These are phyloP conservation scores for Vitis hybrid DNA, from an alignment of 177 flowering plant genomes.

Conservation along the genomic window DNA sequence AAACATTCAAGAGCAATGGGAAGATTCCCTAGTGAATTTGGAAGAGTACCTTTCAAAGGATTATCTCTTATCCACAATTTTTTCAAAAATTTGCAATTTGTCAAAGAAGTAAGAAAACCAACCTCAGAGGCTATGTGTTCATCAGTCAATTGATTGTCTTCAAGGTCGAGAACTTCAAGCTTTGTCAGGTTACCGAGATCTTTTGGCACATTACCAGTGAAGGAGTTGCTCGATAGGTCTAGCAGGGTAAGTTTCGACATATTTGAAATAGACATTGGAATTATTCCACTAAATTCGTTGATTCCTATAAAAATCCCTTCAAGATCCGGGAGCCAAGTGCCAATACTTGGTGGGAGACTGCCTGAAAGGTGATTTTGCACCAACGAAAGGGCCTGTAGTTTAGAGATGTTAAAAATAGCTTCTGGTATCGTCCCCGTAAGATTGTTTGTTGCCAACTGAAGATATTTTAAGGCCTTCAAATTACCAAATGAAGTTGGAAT, in stretches of 20 bases:
- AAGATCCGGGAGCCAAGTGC: constrained; percentile 4
- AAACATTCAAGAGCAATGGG: constrained; percentile 11
- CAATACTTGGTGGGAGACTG: neutral
- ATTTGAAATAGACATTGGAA: constrained; percentile 7
- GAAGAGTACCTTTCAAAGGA: neutral
- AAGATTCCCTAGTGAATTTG: constrained; percentile 13
- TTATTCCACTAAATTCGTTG: neutral
- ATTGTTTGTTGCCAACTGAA: no score
- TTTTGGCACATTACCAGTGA: neutral
- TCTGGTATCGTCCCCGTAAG: no score
- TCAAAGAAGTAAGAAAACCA: constrained; percentile 7
- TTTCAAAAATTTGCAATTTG: neutral
- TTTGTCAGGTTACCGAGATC: neutral
- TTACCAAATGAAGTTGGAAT: no score
- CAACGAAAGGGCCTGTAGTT: neutral
- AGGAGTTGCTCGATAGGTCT: neutral
- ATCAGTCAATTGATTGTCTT: neutral
- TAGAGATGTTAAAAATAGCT: neutral
- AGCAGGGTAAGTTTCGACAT: neutral
- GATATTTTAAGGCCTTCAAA: no score
- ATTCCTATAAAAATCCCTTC: neutral
- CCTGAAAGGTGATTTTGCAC: neutral
- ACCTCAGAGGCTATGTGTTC: neutral
- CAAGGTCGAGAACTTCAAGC: neutral
- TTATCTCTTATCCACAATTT: neutral